Base-by-base conservation (phyloP, 257 asterid species). In the Thymus quinquecostatus region DNA sequence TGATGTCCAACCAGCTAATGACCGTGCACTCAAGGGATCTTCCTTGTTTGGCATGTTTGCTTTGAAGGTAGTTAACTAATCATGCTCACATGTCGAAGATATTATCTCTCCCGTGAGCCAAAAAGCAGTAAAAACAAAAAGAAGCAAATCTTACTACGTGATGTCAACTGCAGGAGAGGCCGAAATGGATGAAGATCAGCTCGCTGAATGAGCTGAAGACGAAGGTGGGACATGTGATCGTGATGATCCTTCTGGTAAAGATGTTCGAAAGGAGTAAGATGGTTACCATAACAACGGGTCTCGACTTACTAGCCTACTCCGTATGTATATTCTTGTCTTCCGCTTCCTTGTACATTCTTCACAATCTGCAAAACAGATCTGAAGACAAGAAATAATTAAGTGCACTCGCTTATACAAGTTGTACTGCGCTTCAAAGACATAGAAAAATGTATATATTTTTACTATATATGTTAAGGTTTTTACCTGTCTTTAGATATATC, bases 191-290 rank as follows among this genome's bases (percentile, higher is more conserved):
- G 98, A 87, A 91, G 84, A 93, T 93, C 69, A 82, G 94, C 69
- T 93, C 97, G 0, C 91, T 93, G 5, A 94, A 91, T 32, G 97
- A 91, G 81, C 75, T 93, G 59, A 93, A 93, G 85, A 91, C 98
- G 5, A 93, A 89, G 79, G 97, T 93, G 3, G 98, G 98, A 36
- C 98, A 93, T 71, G 96, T 93, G 1, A 93, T 93, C 6, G 96
- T 93, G 63, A 93, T 93, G 98, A 93, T 93, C 73, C 97, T 93
- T 77, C 86, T 93, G 44, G 97, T 93, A 28, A 93, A 93, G 87
- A 93, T 93, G 98, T 93, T 93, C 54, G 98, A 93, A 57, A 86
- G 98, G 82, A 93, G 98, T 80, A 93, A 93, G 83, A 89, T 89
- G 96, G 97, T 93, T 38, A 84, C 86, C 0, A 93, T 93, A 74